phyloP scores from a whole-genome alignment of 2,329 filamentous ascomycete species.

The Cladosporium cucumerinum region DNA sequence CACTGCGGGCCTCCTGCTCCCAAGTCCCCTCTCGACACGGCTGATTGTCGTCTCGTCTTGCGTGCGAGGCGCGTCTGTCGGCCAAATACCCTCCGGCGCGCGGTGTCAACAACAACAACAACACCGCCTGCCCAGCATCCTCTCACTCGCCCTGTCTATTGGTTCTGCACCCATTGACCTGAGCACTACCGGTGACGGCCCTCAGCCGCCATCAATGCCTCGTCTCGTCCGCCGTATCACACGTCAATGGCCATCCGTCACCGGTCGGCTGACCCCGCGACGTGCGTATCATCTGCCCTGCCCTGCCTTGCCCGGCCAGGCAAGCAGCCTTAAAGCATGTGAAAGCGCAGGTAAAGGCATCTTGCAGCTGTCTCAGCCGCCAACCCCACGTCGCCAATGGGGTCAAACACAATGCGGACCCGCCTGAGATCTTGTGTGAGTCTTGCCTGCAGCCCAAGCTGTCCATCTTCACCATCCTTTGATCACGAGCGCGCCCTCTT shows the following conservation, averaged over 20 bases:
- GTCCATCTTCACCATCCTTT: background rate
- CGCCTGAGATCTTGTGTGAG: slow-evolving; percentile 11
- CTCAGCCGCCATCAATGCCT: slow-evolving; percentile 12
- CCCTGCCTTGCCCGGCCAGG: background rate
- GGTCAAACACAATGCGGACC: background rate
- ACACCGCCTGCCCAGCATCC: background rate
- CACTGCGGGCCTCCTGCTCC: background rate
- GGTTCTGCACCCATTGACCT: background rate
- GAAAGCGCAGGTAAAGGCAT: slow-evolving; percentile 7
- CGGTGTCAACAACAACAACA: background rate
- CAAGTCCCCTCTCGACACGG: background rate
- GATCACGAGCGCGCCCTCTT: background rate
- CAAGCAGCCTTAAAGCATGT: slow-evolving; percentile 7
- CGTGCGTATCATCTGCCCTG: slow-evolving; percentile 6
- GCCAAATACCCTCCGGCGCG: slow-evolving; percentile 8
- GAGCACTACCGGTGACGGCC: slow-evolving; percentile 2
- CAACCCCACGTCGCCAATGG: slow-evolving; percentile 11
- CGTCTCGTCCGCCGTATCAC: slow-evolving; percentile 6
- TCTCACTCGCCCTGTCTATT: background rate
- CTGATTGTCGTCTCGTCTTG: background rate
- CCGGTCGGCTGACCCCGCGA: slow-evolving; percentile 15
- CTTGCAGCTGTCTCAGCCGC: slow-evolving; percentile 15
- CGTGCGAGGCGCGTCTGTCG: slow-evolving; percentile 10
- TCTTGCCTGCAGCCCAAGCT: slow-evolving; percentile 6
- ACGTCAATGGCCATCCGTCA: slow-evolving; percentile 15